A percentile compares a stretch with the other conserved stretches of the same genome.
These are phyloP conservation scores for Triticum dicoccoides DNA, from an alignment of 176 grass and related monocot species.

Conservation along the genomic window DNA sequence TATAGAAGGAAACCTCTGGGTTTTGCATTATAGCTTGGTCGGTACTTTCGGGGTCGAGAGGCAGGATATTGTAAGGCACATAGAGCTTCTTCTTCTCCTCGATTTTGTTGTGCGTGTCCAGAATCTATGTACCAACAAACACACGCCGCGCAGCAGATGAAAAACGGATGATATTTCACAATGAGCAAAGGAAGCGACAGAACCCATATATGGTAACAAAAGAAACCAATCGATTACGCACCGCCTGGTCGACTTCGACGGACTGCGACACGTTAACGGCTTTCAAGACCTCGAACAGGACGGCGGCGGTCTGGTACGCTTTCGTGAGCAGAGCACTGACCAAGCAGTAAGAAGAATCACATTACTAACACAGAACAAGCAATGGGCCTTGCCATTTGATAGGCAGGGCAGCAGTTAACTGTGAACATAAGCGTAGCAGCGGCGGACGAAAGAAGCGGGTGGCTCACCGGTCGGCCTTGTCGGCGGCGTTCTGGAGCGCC, in stretches of 20 bases:
- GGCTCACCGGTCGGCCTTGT: conserved; percentile 88
- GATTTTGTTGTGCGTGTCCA: conserved; percentile 76
- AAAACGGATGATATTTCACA: neutral
- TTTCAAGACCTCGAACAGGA: conserved; percentile 92
- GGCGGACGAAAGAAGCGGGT: neutral
- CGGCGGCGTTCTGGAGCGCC: conserved; percentile 74
- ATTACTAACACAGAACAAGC: neutral
- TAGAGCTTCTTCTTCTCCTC: conserved; percentile 88
- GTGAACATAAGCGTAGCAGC: neutral
- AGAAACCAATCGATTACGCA: neutral
- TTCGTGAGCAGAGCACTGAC: conserved; percentile 83
- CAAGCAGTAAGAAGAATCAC: neutral
- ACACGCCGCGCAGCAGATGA: neutral
- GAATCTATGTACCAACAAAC: conserved; percentile 39
- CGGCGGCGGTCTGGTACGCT: conserved; percentile 91
- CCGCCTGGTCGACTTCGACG: conserved; percentile 83
- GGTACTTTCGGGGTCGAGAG: conserved; percentile 85
- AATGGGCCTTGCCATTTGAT: neutral
- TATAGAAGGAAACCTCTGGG: conserved; percentile 58
- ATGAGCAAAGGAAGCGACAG: neutral
- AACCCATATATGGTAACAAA: neutral
- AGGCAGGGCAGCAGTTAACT: neutral
- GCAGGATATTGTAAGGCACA: conserved; percentile 91
- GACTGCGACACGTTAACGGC: conserved; percentile 89
- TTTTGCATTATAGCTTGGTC: conserved; percentile 78